Evolutionary conservation across 208 protist species (phyloP).

Genomic region (Acanthamoeba royreba): DNA sequence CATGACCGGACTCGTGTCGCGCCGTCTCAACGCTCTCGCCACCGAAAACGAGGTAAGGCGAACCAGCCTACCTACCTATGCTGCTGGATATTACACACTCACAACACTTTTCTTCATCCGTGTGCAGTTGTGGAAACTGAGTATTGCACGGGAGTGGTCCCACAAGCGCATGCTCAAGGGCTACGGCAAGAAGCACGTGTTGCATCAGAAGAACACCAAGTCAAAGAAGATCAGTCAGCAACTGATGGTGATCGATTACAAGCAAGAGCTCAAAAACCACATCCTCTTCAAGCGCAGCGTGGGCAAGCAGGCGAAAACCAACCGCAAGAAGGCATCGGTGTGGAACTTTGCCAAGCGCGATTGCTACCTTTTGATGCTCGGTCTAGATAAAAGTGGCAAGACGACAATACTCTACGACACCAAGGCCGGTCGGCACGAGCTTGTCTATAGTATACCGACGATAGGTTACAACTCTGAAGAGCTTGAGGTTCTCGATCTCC

Average conservation of each 20-base stretch:
- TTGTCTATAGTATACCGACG: neutral
- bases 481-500: neutral
- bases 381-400: neutral
- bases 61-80: too few relatives aligned
- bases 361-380: neutral
- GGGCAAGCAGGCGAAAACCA: neutral
- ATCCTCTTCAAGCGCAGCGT: conserved; percentile 20
- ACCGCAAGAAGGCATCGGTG: conserved; percentile 24
- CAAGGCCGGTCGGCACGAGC: neutral
- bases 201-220: conserved; percentile 26
- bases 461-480: neutral
- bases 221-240: conserved; percentile 22
- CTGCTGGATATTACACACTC: too few relatives aligned
- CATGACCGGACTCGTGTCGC: neutral
- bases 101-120: too few relatives aligned
- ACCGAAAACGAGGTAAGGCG: conserved; percentile 11
- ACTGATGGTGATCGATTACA: conserved; percentile 22
- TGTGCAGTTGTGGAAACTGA: neutral
- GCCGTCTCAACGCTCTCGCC: neutral
- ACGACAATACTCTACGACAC: conserved; percentile 38
- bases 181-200: conserved; percentile 12
- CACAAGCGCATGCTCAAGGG: conserved; percentile 23
- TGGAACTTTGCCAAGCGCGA: conserved; percentile 16
- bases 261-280: neutral
- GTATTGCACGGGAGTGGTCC: neutral